phyloP scores from a whole-genome alignment of 805 yeast genomes.

The Candida quercuum region DNA sequence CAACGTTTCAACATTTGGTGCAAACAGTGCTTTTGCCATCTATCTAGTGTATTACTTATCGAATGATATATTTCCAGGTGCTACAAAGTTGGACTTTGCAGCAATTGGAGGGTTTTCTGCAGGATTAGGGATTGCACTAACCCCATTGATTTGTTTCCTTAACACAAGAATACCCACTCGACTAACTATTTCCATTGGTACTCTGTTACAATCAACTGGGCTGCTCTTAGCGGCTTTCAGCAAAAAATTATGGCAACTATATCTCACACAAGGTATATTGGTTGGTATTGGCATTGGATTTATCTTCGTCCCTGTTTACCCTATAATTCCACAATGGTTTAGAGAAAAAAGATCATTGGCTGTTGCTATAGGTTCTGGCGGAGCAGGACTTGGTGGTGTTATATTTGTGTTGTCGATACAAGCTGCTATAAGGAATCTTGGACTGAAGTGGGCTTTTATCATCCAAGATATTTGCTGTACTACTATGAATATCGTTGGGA shows the following conservation, averaged over 20 bases:
- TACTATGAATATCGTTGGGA: background rate
- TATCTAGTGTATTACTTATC: constrained; percentile 55
- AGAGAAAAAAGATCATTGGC: background rate
- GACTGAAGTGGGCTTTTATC: background rate
- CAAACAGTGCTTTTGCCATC: constrained; percentile 40
- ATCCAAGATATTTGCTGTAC: background rate
- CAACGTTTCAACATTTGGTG: constrained; percentile 4
- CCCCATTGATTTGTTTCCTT: constrained; percentile 47
- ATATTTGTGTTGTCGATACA: background rate
- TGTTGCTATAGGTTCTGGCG: background rate
- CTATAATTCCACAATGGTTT: background rate
- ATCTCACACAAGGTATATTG: background rate
- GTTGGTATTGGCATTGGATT: background rate
- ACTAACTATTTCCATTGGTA: constrained; percentile 43
- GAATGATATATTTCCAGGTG: constrained; percentile 43
- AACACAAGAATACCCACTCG: constrained; percentile 44
- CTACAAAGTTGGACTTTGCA: constrained; percentile 54
- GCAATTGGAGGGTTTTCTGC: constrained; percentile 65
- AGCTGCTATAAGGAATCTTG: background rate
- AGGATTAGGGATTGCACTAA: constrained; percentile 46
- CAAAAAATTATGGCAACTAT: background rate
- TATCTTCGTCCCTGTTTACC: background rate
- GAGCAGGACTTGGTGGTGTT: background rate
- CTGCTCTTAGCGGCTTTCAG: background rate
- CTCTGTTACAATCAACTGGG: constrained; percentile 46